Evolutionary conservation across 768 basidiomycete genomes (phyloP).

Genomic region (Hemileccinum rubropunctum): DNA sequence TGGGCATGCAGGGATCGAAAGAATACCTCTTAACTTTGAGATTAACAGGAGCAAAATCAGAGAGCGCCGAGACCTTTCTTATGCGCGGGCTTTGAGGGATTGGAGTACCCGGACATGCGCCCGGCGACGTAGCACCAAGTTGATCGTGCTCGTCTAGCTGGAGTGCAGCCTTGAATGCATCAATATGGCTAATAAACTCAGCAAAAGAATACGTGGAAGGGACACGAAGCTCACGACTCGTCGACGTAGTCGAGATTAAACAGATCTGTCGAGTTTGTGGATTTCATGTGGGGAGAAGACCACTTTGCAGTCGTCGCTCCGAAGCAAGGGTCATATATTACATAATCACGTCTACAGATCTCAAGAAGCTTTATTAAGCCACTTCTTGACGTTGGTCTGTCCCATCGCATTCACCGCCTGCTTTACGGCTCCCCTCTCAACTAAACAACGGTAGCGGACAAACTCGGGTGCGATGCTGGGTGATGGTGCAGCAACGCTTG

Average conservation of each 20-base stretch:
- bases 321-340: conserved; percentile 13
- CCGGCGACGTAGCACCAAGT: conserved; percentile 22
- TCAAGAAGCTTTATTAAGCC: conserved; percentile 57
- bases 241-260: conserved; percentile 63
- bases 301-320: background rate
- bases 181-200: conserved; percentile 51
- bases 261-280: conserved; percentile 9
- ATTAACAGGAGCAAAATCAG: conserved; percentile 90
- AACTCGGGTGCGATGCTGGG: conserved; percentile 63
- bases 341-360: conserved; percentile 19
- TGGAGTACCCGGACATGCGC: conserved; percentile 19
- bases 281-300: conserved; percentile 10
- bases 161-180: conserved; percentile 76
- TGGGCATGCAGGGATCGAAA: background rate
- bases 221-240: conserved; percentile 54
- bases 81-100: conserved; percentile 45
- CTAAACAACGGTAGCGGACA: conserved; percentile 65
- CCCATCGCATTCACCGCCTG: conserved; percentile 61
- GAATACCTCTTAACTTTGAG: conserved; percentile 70
- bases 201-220: background rate
- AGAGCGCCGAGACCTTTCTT: conserved; percentile 78
- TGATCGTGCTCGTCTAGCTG: conserved; percentile 49
- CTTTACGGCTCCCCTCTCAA: conserved; percentile 65
- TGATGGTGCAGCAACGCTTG: conserved; percentile 46
- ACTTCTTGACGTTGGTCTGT: conserved; percentile 72